phyloP scores from a whole-genome alignment of 1,284 basidiomycete genomes.

The Caloboletus inedulis region DNA sequence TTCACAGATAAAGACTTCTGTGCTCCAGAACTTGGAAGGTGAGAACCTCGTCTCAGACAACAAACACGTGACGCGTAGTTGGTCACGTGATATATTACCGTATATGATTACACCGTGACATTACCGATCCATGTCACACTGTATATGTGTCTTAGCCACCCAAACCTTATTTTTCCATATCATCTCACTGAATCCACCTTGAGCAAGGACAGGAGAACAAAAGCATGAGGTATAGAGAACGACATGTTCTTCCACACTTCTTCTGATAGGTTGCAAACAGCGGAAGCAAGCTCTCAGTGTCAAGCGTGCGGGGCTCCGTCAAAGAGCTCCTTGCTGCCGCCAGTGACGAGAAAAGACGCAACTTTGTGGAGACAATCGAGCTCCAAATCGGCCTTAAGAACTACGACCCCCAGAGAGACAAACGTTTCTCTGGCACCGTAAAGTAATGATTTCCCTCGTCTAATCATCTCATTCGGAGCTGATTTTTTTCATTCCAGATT shows the following conservation, averaged over 20 bases:
- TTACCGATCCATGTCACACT: constrained; percentile 30
- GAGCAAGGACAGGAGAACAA: constrained; percentile 14
- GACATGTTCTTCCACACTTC: accelerated
- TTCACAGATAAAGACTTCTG: constrained; percentile 17
- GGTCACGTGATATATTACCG: constrained; percentile 15
- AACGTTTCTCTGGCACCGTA: constrained; percentile 97
- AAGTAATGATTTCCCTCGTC: constrained; percentile 52
- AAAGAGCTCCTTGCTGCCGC: constrained; percentile 78
- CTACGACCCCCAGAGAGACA: constrained; percentile 95
- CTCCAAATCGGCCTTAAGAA: constrained; percentile 98
- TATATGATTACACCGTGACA: constrained; percentile 16
- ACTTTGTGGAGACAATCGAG: constrained; percentile 92
- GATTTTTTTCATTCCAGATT: constrained; percentile 52
- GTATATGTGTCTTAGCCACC: constrained; percentile 34
- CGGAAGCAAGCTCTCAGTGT: constrained; percentile 84
- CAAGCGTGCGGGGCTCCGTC: constrained; percentile 97
- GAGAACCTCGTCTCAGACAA: constrained; percentile 7
- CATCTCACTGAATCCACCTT: constrained; percentile 20
- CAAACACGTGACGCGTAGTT: constrained; percentile 7
- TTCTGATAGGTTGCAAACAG: constrained; percentile 17
- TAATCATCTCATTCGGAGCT: not conserved
- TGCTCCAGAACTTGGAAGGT: constrained; percentile 1
- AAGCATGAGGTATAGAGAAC: constrained; percentile 31
- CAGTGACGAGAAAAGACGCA: constrained; percentile 81
- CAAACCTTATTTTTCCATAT: constrained; percentile 30